Evolutionary conservation across 805 yeast genomes (phyloP).

Genomic region (Yarrowia sp.): DNA sequence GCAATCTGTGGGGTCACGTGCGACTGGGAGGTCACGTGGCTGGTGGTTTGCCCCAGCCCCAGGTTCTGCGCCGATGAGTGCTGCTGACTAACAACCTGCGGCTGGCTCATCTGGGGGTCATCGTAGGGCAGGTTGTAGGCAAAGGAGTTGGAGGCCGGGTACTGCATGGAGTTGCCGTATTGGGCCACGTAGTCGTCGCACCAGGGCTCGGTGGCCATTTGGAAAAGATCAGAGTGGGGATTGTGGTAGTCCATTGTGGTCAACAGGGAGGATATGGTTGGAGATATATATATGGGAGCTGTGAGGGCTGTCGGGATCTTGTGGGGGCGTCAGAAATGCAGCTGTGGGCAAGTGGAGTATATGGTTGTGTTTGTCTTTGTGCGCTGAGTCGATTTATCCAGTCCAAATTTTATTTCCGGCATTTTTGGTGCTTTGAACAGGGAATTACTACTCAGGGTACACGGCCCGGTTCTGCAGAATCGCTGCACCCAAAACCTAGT

Average conservation of each 20-base stretch:
- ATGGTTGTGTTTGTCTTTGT: not conserved
- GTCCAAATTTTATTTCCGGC: not conserved
- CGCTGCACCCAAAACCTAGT: slow-evolving; percentile 30
- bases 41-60: no score
- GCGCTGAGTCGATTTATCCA: not conserved
- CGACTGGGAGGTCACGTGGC: not conserved
- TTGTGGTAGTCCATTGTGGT: slow-evolving; percentile 34
- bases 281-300: slow-evolving; percentile 21
- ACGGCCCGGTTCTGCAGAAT: slow-evolving; percentile 37
- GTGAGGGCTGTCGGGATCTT: not conserved
- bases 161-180: slow-evolving; percentile 11
- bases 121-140: slow-evolving; percentile 20
- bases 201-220: slow-evolving; percentile 38
- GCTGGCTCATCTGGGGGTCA: not conserved
- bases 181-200: slow-evolving; percentile 35
- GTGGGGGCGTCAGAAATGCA: not conserved
- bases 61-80: no score
- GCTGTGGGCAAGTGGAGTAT: not conserved
- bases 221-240: slow-evolving; percentile 24
- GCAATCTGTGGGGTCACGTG: slow-evolving; percentile 9
- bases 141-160: slow-evolving; percentile 7
- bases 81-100: slow-evolving; percentile 2
- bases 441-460: slow-evolving; percentile 11
- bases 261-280: slow-evolving; percentile 13
- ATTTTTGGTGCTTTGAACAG: no score